A percentile compares a stretch with the other conserved stretches of the same genome.
Conservation (phyloP, 2,329 filamentous ascomycete species). For the Phialemonium atrogriseum region DNA sequence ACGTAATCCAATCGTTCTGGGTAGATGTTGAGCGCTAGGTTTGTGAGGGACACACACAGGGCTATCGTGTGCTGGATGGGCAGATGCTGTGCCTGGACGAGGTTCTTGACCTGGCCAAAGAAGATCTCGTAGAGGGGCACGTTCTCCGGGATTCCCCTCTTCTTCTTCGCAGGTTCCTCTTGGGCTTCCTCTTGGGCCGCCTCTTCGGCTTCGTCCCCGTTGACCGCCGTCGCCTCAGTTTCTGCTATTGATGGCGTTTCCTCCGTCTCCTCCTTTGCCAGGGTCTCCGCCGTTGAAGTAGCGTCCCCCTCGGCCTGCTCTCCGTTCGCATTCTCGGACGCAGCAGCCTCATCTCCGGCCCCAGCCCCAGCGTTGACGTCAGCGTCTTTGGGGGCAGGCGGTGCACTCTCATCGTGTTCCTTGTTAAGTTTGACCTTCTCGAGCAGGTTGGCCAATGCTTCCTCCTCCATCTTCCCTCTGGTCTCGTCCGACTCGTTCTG, state of each 20-base stretch:
- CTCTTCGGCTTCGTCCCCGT: conserved; percentile 35
- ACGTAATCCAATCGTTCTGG: conserved; percentile 89
- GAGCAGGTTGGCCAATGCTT: conserved; percentile 69
- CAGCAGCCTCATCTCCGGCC: no score
- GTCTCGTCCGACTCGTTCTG: conserved; percentile 63
- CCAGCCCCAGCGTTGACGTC: no score
- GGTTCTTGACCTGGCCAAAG: conserved; percentile 88
- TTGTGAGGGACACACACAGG: conserved; percentile 84
- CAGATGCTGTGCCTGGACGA: conserved; percentile 84
- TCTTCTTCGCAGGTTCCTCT: conserved; percentile 22
- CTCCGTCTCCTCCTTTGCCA: conserved; percentile 23
- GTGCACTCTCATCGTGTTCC: conserved; percentile 29
- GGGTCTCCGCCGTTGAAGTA: conserved; percentile 22
- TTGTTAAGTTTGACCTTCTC: conserved; percentile 68
- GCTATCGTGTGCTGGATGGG: conserved; percentile 94
- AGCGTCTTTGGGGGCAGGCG: conserved; percentile 13
- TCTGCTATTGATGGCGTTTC: conserved; percentile 33
- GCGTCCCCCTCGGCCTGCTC: conserved; percentile 27
- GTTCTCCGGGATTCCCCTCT: conserved; percentile 57
- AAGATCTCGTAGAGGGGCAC: conserved; percentile 95
- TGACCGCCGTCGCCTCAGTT: conserved; percentile 37
- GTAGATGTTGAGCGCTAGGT: conserved; percentile 93
- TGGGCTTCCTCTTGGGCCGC: conserved; percentile 39
- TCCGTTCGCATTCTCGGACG: conserved; percentile 17
- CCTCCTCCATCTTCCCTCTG: conserved; percentile 70